Base-by-base conservation (phyloP, 768 basidiomycete genomes). In the Myochromella boudieri region DNA sequence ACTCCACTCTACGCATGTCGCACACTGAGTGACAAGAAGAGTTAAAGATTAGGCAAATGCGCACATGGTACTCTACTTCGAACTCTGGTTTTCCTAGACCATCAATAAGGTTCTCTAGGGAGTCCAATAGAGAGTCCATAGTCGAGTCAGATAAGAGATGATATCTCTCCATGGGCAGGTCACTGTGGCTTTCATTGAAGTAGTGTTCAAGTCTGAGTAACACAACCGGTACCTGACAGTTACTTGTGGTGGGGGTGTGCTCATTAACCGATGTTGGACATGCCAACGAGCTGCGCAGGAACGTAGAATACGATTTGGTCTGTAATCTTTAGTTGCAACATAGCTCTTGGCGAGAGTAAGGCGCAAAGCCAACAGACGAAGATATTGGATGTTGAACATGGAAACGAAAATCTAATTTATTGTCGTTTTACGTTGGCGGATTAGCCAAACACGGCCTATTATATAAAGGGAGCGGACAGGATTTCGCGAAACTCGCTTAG, bases 11-110 rank as follows among this genome's bases (percentile, higher is more conserved):
- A 63, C 4, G 22, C 15, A 41, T 6, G 28, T 3, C 31, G 21
- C 14, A 15, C 31, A 24, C 31, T 31, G 26, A 28, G n/a, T 36
- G 22, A 27, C 11, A 18, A 24, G 46, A 34, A 48, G 40, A 17
- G 32, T 25, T 26, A 18, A 26, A 44, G 3, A 41, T 11, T 12
- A 14, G 31, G 38, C 10, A 33, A 34, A 15, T 37, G 56, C 85
- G 44, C 61, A 92, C 93, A 60, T 84, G 83, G 64, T 95, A 95
- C 63, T 95, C 94, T 15, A 97, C 87, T 64, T 97, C 93, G 53
- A 81, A 84, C 1, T 68, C 68, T 1, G 78, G 64, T 44, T 81
- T 72, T 10, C 69, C 78, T 6, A 76, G 48, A 22, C 65, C 71
- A 45, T 91, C 87, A n/a, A 95, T 61, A 21, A 91, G 55, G 9